Percentiles rank a stretch among this genome's conserved stretches.
Conservation (phyloP, 2,329 filamentous ascomycete genomes). For the Periconia macrospinosa region DNA sequence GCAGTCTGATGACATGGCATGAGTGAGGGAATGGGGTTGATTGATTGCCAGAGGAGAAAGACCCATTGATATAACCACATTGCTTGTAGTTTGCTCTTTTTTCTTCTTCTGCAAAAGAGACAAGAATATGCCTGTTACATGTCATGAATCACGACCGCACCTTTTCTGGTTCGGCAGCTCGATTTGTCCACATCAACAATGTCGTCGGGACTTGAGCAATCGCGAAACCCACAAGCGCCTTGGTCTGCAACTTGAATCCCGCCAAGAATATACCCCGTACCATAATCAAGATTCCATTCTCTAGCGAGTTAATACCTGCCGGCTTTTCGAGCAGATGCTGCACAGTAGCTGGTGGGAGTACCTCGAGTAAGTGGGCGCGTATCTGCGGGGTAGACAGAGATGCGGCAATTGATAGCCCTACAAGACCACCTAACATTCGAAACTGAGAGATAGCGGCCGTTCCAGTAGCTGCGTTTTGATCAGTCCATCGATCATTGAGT, state of each 20-base stretch:
- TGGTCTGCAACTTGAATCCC: conserved; percentile 6
- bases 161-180: neutral
- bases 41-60: no score
- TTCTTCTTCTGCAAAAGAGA: no score
- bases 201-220: conserved; percentile 1
- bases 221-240: conserved; percentile 8
- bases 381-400: neutral
- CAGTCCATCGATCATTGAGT: neutral
- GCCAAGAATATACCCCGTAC: conserved; percentile 2
- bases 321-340: neutral
- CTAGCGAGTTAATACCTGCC: neutral
- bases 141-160: neutral
- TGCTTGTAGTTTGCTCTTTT: no score
- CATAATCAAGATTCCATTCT: neutral
- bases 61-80: no score
- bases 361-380: neutral
- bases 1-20: no score
- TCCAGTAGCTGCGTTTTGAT: neutral
- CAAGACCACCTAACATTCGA: conserved; percentile 6
- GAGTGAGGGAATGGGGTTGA: no score
- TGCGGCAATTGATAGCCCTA: conserved; percentile 5
- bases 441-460: conserved; percentile 7
- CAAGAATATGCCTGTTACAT: no score
- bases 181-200: conserved; percentile 8
- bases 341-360: neutral